Conservation (phyloP, 345 rosid species). For the Euphorbia lathyris region DNA sequence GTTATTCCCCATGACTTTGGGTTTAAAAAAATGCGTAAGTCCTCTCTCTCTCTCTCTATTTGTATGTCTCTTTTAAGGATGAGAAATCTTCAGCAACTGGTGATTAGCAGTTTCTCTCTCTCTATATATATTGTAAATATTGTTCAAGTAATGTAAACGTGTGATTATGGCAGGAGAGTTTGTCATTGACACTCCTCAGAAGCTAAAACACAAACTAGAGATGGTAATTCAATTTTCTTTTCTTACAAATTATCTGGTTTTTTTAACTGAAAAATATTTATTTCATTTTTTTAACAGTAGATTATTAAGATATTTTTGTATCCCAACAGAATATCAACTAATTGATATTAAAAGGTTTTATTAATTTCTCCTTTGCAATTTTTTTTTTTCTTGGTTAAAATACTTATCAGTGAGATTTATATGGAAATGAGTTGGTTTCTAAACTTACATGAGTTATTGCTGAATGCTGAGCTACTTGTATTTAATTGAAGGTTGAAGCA, state of each 20-base stretch:
- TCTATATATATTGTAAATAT: background rate
- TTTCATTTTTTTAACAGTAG: conserved; percentile 11
- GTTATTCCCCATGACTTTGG: conserved; percentile 92
- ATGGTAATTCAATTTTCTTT: conserved; percentile 49
- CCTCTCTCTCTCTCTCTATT: conserved; percentile 19
- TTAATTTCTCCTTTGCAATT: background rate
- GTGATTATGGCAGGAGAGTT: conserved; percentile 65
- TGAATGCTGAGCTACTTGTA: conserved; percentile 23
- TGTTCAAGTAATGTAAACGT: conserved; percentile 15
- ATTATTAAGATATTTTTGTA: background rate
- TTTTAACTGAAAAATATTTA: background rate
- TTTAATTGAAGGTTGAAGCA: conserved; percentile 71
- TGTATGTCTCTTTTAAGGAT: background rate
- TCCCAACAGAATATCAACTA: conserved; percentile 1
- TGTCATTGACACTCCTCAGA: conserved; percentile 79
- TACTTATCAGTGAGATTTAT: background rate
- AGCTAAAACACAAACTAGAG: conserved; percentile 77
- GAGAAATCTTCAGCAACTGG: background rate
- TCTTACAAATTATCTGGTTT: background rate
- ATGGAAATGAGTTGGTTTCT: conserved; percentile 9
- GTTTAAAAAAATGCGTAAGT: conserved; percentile 80
- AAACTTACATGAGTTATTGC: conserved; percentile 11
- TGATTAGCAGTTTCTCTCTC: background rate
- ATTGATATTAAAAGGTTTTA: background rate
- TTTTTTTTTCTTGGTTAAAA: background rate